phyloP scores from a whole-genome alignment of 257 asterid species.

The Phtheirospermum japonicum region DNA sequence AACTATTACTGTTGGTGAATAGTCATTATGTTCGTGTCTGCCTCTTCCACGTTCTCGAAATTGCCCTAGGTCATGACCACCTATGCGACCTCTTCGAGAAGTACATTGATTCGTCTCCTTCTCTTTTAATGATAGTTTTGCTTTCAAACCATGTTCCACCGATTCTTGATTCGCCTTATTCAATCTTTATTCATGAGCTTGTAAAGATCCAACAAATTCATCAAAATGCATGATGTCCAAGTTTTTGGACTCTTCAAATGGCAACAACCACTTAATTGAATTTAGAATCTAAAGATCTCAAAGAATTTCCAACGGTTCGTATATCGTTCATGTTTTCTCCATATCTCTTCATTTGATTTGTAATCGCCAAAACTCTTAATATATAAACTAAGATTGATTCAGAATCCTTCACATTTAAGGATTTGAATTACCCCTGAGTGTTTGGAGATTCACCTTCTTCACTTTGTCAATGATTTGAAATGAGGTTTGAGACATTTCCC shows the following conservation, averaged over 20 bases:
- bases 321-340: neutral
- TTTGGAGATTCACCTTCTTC: neutral
- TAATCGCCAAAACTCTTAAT: too few species aligned
- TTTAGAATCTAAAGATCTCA: too few species aligned
- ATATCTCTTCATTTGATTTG: too few species aligned
- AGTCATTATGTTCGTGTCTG: neutral
- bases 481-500: neutral
- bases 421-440: neutral
- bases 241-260: conserved; percentile 12
- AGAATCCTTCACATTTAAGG: too few species aligned
- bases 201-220: neutral
- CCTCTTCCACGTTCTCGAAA: neutral
- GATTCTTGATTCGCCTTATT: neutral
- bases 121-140: neutral
- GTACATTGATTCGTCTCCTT: neutral
- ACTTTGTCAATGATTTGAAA: neutral
- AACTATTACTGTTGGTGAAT: neutral
- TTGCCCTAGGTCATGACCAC: neutral
- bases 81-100: conserved; percentile 4
- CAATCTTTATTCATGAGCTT: conserved; percentile 25
- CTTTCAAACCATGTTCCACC: neutral
- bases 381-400: too few species aligned
- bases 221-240: conserved; percentile 6
- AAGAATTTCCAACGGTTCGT: too few species aligned
- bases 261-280: too few species aligned